These are phyloP conservation scores for Pleurotus giganteus DNA, from an alignment of 768 basidiomycete genomes.

Conservation along the genomic window DNA sequence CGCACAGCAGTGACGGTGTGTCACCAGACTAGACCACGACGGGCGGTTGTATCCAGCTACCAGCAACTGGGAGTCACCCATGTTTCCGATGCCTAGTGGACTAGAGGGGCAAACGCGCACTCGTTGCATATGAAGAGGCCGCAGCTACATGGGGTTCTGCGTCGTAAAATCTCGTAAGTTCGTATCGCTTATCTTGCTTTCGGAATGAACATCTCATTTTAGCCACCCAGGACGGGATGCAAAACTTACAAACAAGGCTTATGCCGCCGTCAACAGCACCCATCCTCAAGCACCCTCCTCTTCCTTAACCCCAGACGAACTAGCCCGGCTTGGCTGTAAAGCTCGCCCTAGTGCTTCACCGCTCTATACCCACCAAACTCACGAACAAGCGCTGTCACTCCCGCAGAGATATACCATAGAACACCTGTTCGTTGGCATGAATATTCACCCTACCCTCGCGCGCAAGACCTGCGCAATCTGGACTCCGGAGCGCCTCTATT, in stretches of 20 bases:
- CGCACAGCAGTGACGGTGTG: no score
- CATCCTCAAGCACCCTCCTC: conserved; percentile 17
- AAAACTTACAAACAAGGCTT: conserved; percentile 41
- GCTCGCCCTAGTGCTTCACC: conserved; percentile 39
- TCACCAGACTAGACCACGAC: no score
- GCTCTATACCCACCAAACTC: conserved; percentile 9
- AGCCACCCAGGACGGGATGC: conserved; percentile 35
- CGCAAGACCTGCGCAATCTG: conserved; percentile 49
- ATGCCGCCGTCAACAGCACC: conserved; percentile 33
- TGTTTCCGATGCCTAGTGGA: conserved; percentile 43
- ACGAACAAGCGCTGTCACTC: not conserved
- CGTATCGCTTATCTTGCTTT: not conserved
- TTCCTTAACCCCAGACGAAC: conserved; percentile 38
- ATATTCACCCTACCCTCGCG: conserved; percentile 52
- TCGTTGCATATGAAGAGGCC: conserved; percentile 46
- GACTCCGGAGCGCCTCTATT: conserved; percentile 22
- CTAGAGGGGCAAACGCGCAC: conserved; percentile 44
- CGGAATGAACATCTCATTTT: not conserved
- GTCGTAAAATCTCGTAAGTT: conserved; percentile 39
- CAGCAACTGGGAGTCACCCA: no score
- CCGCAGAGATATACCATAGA: conserved; percentile 7
- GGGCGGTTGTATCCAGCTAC: no score
- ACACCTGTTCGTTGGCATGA: conserved; percentile 11
- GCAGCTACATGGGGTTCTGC: conserved; percentile 44
- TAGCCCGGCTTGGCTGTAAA: conserved; percentile 55